Evolutionary conservation across 1,139 yeast genomes (phyloP).

Genomic region (Lodderomyces margitis): DNA sequence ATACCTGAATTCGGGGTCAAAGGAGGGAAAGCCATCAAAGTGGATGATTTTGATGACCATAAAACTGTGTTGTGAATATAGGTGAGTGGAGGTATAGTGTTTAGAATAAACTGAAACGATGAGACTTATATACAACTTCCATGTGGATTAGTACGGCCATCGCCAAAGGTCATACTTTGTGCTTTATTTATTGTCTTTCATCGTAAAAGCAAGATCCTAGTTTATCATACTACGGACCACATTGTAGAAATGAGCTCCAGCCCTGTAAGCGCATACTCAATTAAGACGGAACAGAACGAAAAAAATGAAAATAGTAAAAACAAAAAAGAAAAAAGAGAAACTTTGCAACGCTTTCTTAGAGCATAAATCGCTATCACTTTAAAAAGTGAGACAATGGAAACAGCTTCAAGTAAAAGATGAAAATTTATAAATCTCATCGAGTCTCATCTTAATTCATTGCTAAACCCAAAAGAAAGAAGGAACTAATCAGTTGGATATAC

Average conservation of each 20-base stretch:
- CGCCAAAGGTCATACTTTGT: not conserved
- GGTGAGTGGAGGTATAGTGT: not conserved
- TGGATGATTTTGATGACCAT: conserved; percentile 16
- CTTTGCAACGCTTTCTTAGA: not conserved
- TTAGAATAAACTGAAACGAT: too few relatives aligned
- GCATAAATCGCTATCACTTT: not conserved
- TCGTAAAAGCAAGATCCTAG: conserved; percentile 1
- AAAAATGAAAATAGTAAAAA: too few relatives aligned
- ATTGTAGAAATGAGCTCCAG: not conserved
- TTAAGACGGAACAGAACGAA: not conserved
- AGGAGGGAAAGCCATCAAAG: conserved; percentile 19
- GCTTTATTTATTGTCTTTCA: not conserved
- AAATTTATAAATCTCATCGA: not conserved
- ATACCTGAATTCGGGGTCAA: conserved; percentile 16
- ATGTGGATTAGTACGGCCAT: too few relatives aligned
- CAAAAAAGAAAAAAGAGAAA: not conserved
- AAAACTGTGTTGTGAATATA: conserved; percentile 7
- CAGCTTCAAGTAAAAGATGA: not conserved
- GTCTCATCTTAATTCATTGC: not conserved
- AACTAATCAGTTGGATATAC: not conserved
- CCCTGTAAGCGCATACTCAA: conserved; percentile 1
- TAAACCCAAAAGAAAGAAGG: not conserved
- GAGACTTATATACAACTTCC: too few relatives aligned
- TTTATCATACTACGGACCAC: not conserved
- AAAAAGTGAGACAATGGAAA: not conserved